Conservation (phyloP, 1,284 basidiomycete species). For the Entoloma clypeatum region DNA sequence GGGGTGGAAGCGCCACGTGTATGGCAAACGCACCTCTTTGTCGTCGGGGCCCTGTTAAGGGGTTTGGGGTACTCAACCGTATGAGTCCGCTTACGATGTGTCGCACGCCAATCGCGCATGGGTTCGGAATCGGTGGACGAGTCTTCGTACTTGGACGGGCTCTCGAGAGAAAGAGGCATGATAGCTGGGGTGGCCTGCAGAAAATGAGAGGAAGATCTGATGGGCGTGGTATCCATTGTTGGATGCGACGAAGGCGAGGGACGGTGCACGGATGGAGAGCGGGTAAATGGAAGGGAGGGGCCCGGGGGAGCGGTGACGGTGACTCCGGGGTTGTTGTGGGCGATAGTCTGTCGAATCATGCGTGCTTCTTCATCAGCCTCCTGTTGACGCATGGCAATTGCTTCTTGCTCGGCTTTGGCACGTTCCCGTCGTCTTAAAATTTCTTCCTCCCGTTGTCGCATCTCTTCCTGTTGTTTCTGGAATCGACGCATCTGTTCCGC, state of each 20-base stretch:
- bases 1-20: slow-evolving; percentile 8
- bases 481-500: no score
- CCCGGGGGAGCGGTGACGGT: slow-evolving; percentile 11
- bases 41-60: slow-evolving; percentile 18
- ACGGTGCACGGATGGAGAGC: slow-evolving; percentile 7
- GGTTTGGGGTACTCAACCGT: slow-evolving; percentile 11
- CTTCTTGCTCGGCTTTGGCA: slow-evolving; percentile 33
- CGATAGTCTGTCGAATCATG: slow-evolving; percentile 27
- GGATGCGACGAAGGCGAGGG: slow-evolving; percentile 9
- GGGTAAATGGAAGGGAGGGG: slow-evolving; percentile 13
- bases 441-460: slow-evolving; percentile 35
- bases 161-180: slow-evolving; percentile 43
- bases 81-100: slow-evolving; percentile 18
- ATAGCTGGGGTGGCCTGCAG: slow-evolving; percentile 22
- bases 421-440: slow-evolving; percentile 31
- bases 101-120: slow-evolving; percentile 22
- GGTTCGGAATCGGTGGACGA: slow-evolving; percentile 45
- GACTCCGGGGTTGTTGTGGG: slow-evolving; percentile 16
- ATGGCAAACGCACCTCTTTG: slow-evolving; percentile 27
- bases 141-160: slow-evolving; percentile 38
- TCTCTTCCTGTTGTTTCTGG: slow-evolving; percentile 34
- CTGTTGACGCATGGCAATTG: slow-evolving; percentile 32
- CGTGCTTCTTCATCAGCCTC: slow-evolving; percentile 36
- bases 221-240: slow-evolving; percentile 5
- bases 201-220: slow-evolving; percentile 11